Conservation (phyloP, 2,329 filamentous ascomycete genomes). For the Colletotrichum sidae region DNA sequence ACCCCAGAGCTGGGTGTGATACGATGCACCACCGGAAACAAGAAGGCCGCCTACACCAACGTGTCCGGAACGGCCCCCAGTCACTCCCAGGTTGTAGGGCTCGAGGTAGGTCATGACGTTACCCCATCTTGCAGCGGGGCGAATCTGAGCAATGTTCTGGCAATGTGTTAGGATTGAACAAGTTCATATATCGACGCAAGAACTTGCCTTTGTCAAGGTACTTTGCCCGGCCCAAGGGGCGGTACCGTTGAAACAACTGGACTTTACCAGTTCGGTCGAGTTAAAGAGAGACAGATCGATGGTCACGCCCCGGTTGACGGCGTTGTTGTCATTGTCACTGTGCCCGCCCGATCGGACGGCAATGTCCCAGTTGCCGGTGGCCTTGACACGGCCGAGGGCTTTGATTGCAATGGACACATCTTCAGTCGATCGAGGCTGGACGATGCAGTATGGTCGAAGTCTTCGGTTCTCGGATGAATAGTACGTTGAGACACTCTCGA, state of each 20-base stretch:
- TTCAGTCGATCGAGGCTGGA: slow-evolving; percentile 39
- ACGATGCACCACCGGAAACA: slow-evolving; percentile 46
- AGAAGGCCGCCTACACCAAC: slow-evolving; percentile 45
- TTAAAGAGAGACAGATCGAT: slow-evolving; percentile 52
- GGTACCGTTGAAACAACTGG: slow-evolving; percentile 12
- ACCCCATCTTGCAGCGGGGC: slow-evolving; percentile 42
- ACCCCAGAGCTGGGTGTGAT: slow-evolving; percentile 44
- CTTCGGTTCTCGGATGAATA: slow-evolving; percentile 42
- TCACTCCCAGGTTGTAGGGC: slow-evolving; percentile 36
- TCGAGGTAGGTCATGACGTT: slow-evolving; percentile 41
- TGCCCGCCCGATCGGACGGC: slow-evolving; percentile 59
- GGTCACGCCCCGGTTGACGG: slow-evolving; percentile 50
- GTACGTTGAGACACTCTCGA: slow-evolving; percentile 22
- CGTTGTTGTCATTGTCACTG: slow-evolving; percentile 56
- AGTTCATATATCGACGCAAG: neutral
- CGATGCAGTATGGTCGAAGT: slow-evolving; percentile 42
- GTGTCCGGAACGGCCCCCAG: slow-evolving; percentile 40
- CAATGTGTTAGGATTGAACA: neutral
- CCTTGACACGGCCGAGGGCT: slow-evolving; percentile 18
- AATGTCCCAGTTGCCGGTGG: slow-evolving; percentile 35
- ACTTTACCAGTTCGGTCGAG: slow-evolving; percentile 40
- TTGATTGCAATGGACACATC: slow-evolving; percentile 39
- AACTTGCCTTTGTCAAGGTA: slow-evolving; percentile 11
- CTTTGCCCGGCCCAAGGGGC: slow-evolving; percentile 10
- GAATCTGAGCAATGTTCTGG: slow-evolving; percentile 43